Base-by-base conservation (phyloP, 495 filamentous ascomycete genomes). In the Evansstolkia leycettana region DNA sequence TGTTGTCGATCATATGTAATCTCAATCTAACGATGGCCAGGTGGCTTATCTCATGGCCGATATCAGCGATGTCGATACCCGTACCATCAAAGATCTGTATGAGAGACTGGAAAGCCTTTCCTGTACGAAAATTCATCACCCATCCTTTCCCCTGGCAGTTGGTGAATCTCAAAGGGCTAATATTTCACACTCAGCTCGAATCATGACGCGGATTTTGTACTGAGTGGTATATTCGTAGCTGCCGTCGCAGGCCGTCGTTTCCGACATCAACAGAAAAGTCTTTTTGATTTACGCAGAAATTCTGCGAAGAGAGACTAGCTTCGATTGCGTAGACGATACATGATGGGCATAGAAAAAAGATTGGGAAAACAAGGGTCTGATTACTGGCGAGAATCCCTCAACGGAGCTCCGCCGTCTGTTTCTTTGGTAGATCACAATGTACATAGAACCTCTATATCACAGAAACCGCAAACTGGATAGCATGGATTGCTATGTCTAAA, bases 1-100 rank as follows among this genome's bases (percentile, higher is more conserved):
- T 16, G 31, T 19, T 29, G 11, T 43, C 12, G 8, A 38, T 16
- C 5, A 9, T 5, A 23, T 23, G 9, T n/a, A 23, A 23, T 23
- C 19, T 14, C 0, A 13, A 36, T 12, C 33, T 58, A 43, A 60
- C 36, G 9, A 12, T 40, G 4, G 34, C 14, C 42, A 80, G 78
- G 72, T 87, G 40, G 92, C 92, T 15, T 99, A 96, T 54, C 66
- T 96, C 40, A 94, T 99, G 90, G 90, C 92, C 14, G 92, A 99
- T 63, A 82, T 99, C 42, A 93, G 82, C 61, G 67, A 82, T 36
- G 85, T 94, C 46, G 76, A 82, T 48, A 59, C 70, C 9, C 65
- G 65, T 15, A 81, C 90, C 41, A 89, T 96, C 55, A 86, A 84
- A 61, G 78, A 83, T 36, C 67, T 99, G 25, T 84, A 78, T 40